phyloP scores from a whole-genome alignment of 306 rosid species.

The Hippophae gyantsensis region DNA sequence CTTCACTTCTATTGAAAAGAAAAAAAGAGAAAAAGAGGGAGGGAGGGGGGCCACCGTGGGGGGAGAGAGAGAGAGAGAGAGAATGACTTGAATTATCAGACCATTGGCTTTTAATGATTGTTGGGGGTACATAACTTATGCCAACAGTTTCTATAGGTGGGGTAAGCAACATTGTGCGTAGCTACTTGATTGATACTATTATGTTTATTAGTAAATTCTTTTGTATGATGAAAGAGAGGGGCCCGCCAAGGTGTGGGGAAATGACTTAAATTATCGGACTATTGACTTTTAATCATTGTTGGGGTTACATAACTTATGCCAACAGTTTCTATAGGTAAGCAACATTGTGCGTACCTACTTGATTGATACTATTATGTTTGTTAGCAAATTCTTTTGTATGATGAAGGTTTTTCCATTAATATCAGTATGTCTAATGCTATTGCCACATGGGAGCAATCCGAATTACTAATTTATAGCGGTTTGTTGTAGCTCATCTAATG shows the following conservation, averaged over 20 bases:
- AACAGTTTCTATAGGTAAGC: not conserved
- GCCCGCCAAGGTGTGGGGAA: too few relatives aligned
- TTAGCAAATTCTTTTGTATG: not conserved
- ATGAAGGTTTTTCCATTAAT: not conserved
- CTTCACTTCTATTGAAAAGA: too few relatives aligned
- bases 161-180: not conserved
- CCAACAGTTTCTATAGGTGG: not conserved
- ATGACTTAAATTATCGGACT: too few relatives aligned
- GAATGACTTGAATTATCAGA: too few relatives aligned
- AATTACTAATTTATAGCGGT: not conserved
- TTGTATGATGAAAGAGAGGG: too few relatives aligned
- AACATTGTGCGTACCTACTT: not conserved
- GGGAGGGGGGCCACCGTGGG: too few relatives aligned
- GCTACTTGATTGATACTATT: not conserved
- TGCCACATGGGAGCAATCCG: not conserved
- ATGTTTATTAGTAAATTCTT: not conserved
- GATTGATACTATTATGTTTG: not conserved
- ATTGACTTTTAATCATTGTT: not conserved
- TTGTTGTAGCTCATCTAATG: constrained; percentile 47
- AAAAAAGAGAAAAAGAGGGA: too few relatives aligned
- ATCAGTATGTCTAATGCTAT: not conserved
- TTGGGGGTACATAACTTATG: not conserved
- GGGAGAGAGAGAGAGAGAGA: too few relatives aligned
- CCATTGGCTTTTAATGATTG: not conserved
- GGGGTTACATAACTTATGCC: not conserved